These are phyloP conservation scores for Nigrospora sphaerica DNA, from an alignment of 2,329 filamentous ascomycete species.

Conservation along the genomic window DNA sequence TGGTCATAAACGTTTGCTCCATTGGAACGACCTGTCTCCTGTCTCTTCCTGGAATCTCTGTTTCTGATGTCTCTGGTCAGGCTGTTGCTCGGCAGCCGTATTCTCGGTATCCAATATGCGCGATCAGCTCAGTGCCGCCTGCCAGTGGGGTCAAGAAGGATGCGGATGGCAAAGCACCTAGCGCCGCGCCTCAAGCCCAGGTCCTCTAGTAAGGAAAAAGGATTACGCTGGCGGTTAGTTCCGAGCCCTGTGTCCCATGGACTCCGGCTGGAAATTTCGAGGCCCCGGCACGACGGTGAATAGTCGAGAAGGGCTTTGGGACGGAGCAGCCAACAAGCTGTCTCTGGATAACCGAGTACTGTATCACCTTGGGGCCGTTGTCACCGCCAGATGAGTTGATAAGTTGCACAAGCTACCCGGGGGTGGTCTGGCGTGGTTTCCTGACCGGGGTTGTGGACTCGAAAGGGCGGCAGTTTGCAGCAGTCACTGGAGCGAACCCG, in stretches of 20 bases:
- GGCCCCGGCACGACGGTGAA: not conserved
- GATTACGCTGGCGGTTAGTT: conserved; percentile 12
- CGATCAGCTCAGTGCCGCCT: too few species aligned
- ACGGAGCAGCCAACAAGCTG: conserved; percentile 20
- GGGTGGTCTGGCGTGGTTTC: conserved; percentile 19
- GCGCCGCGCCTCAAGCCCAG: too few species aligned
- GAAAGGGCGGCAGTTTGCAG: conserved; percentile 11
- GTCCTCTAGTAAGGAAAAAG: conserved; percentile 14
- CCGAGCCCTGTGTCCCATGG: conserved; percentile 17
- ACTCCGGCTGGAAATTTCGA: conserved; percentile 9
- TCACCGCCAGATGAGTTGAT: conserved; percentile 23
- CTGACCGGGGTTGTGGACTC: conserved; percentile 12
- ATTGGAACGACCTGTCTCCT: conserved; percentile 32
- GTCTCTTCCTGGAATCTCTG: too few species aligned
- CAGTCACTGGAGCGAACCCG: conserved; percentile 6
- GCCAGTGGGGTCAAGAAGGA: too few species aligned
- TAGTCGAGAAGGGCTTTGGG: conserved; percentile 11
- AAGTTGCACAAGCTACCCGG: conserved; percentile 24
- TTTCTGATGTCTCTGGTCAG: too few species aligned
- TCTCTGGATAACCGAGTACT: conserved; percentile 28
- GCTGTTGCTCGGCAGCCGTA: too few species aligned
- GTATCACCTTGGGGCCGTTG: conserved; percentile 31
- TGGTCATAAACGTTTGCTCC: conserved; percentile 88
- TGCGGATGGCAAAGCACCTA: too few species aligned
- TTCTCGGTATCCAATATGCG: too few species aligned